A percentile compares a stretch with the other conserved stretches of the same genome.
phyloP scores from a whole-genome alignment of 805 yeast genomes.

The Metahyphopichia silvanorum region DNA sequence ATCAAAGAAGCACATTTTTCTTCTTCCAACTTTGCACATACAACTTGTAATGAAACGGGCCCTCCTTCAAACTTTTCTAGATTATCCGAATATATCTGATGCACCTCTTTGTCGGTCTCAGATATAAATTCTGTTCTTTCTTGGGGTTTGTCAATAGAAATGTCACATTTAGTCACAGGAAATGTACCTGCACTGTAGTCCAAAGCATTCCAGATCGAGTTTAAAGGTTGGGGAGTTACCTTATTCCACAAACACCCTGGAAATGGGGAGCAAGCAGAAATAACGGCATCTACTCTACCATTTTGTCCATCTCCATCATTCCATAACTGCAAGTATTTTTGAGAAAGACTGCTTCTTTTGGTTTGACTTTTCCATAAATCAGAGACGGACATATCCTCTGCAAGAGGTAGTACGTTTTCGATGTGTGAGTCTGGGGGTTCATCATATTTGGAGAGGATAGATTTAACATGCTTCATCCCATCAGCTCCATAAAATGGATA shows the following conservation, averaged over 20 bases:
- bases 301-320: neutral
- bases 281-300: slow-evolving; percentile 5
- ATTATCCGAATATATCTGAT: slow-evolving; percentile 6
- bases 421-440: too few relatives aligned
- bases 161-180: slow-evolving; percentile 46
- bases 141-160: slow-evolving; percentile 4
- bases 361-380: too few relatives aligned
- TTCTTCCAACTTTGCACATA: slow-evolving; percentile 7
- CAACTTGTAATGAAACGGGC: slow-evolving; percentile 7
- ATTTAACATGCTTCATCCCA: too few relatives aligned
- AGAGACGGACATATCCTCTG: too few relatives aligned
- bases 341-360: slow-evolving; percentile 4
- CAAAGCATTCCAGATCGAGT: slow-evolving; percentile 26
- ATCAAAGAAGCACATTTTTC: too few relatives aligned
- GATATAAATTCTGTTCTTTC: slow-evolving; percentile 3
- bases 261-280: slow-evolving; percentile 7
- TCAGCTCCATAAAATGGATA: too few relatives aligned
- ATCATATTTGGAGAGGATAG: too few relatives aligned
- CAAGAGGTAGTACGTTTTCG: too few relatives aligned
- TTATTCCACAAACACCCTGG: slow-evolving; percentile 34
- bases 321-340: slow-evolving; percentile 6
- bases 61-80: slow-evolving; percentile 7
- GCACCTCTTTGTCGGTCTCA: slow-evolving; percentile 7
- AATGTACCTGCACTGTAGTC: slow-evolving; percentile 27
- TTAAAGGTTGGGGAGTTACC: too few relatives aligned